Conservation (phyloP, 805 yeast genomes). For the Spathaspora girioi region DNA sequence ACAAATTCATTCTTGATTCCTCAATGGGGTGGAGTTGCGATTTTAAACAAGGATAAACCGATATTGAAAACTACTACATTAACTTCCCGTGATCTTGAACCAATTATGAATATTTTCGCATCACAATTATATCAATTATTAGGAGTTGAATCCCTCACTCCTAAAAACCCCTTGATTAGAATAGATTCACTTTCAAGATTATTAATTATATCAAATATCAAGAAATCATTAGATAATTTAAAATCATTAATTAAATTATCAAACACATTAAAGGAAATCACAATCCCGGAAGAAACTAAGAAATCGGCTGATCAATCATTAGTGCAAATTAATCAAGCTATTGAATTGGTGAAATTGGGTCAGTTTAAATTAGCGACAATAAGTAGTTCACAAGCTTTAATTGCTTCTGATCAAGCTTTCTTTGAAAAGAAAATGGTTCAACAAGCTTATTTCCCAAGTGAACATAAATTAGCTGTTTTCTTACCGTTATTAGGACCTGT, state of each 20-base stretch:
- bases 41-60: conserved; percentile 38
- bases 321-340: conserved; percentile 32
- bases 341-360: conserved; percentile 23
- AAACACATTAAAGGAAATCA: conserved; percentile 67
- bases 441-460: conserved; percentile 92
- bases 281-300: conserved; percentile 74
- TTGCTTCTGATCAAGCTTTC: conserved; percentile 70
- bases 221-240: conserved; percentile 63
- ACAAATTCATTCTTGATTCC: conserved; percentile 73
- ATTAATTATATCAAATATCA: conserved; percentile 55
- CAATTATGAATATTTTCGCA: conserved; percentile 65
- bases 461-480: conserved; percentile 92
- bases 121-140: conserved; percentile 70
- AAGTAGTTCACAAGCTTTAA: conserved; percentile 53
- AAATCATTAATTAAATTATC: conserved; percentile 69
- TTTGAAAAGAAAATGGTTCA: conserved; percentile 95
- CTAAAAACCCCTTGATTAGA: conserved; percentile 58
- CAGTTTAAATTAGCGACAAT: conserved; percentile 27
- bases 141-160: conserved; percentile 54
- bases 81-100: conserved; percentile 44
- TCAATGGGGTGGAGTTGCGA: conserved; percentile 82
- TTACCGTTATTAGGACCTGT: conserved; percentile 89
- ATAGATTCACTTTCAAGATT: conserved; percentile 64
- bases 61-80: conserved; percentile 20
- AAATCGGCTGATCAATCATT: conserved; percentile 54